Conservation (phyloP, 1,284 basidiomycete species). For the Golubevia pallescens region DNA sequence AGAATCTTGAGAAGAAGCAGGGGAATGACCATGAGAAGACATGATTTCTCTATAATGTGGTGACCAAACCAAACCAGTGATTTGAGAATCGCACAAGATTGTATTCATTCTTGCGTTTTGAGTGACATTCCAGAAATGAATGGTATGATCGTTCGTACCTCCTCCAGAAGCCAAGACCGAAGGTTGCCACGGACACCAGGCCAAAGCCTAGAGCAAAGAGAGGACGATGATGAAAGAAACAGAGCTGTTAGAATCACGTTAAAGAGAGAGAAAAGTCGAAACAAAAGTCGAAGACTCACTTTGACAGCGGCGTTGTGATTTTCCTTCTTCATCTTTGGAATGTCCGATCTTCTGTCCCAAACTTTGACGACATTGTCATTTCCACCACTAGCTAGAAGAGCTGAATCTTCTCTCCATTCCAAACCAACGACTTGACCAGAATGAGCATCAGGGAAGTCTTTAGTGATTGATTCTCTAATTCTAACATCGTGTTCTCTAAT, state of each 20-base stretch:
- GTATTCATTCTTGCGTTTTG: constrained; percentile 51
- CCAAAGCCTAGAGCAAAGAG: constrained; percentile 73
- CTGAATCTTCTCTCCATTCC: constrained; percentile 31
- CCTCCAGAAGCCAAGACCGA: constrained; percentile 91
- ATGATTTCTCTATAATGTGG: constrained; percentile 88
- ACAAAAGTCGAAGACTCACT: constrained; percentile 7
- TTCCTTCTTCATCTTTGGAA: constrained; percentile 1
- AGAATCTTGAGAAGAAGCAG: constrained; percentile 9
- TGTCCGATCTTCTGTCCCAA: background rate
- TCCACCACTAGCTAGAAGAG: background rate
- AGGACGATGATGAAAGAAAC: background rate
- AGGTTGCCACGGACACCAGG: constrained; percentile 97
- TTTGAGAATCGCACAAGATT: constrained; percentile 71
- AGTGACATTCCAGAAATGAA: constrained; percentile 79
- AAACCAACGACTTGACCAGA: constrained; percentile 54
- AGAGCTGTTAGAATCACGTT: background rate
- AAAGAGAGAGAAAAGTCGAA: background rate
- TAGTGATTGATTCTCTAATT: constrained; percentile 39
- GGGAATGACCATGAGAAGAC: constrained; percentile 89
- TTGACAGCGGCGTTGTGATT: constrained; percentile 58
- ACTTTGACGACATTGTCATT: constrained; percentile 1
- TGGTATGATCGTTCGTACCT: constrained; percentile 89
- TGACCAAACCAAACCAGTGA: constrained; percentile 89
- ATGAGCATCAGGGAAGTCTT: constrained; percentile 53
- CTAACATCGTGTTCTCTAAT: constrained; percentile 60